Percentiles rank a stretch among this genome's conserved stretches.
These are phyloP conservation scores for Sungouiozyma intestinalis DNA, from an alignment of 805 yeast species.

Conservation along the genomic window DNA sequence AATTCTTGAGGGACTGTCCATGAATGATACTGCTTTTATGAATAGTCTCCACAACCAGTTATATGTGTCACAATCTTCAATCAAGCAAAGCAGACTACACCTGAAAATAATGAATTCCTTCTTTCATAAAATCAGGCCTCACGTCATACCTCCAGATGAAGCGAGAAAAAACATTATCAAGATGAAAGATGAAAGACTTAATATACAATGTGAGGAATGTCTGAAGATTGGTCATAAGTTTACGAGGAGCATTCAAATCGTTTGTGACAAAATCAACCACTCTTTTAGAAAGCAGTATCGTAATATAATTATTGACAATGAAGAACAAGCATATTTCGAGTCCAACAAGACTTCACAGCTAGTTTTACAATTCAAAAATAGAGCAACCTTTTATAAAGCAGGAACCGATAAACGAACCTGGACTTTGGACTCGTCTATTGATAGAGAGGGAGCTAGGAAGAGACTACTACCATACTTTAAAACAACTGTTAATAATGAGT, in stretches of 20 bases:
- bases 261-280: neutral
- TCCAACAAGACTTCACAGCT: neutral
- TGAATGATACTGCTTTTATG: neutral
- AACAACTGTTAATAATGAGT: constrained; percentile 1
- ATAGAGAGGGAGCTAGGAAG: constrained; percentile 55
- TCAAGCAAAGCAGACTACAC: neutral
- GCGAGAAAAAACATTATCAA: neutral
- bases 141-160: neutral
- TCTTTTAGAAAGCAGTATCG: neutral
- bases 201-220: neutral
- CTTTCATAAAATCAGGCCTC: neutral
- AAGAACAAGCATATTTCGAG: neutral
- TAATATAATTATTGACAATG: neutral
- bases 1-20: neutral
- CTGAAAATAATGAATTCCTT: too few relatives aligned
- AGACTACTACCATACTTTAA: constrained; percentile 42
- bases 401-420: constrained; percentile 21
- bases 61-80: neutral
- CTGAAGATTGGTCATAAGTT: neutral
- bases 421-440: constrained; percentile 60
- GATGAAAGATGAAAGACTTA: neutral
- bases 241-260: neutral
- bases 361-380: neutral
- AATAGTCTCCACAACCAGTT: neutral
- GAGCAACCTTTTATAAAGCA: neutral